Evolutionary conservation across 352 stramenopile genomes (phyloP).

Genomic region (Pythium phragmitis): DNA sequence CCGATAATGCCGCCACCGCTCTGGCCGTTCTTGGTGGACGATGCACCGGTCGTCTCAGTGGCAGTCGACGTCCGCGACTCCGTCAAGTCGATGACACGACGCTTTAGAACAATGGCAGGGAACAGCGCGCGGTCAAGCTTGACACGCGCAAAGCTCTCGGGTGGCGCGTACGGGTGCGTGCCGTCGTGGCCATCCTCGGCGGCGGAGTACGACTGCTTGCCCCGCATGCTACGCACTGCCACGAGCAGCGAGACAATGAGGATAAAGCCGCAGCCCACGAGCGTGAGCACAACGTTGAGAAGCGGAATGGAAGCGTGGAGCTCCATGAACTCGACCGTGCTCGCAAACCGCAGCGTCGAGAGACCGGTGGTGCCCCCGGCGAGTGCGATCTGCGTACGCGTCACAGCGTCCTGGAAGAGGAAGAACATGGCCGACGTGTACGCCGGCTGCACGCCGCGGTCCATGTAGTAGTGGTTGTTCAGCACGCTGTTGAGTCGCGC

Average conservation of each 20-base stretch:
- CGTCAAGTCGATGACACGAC: slow-evolving; percentile 14
- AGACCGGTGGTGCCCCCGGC: background rate
- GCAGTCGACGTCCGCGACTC: slow-evolving; percentile 2
- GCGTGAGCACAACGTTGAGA: slow-evolving; percentile 19
- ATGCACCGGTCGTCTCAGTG: slow-evolving; percentile 1
- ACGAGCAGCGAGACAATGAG: slow-evolving; percentile 7
- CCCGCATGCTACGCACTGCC: slow-evolving; percentile 7
- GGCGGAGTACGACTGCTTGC: slow-evolving; percentile 4
- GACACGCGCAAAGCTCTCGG: slow-evolving; percentile 18
- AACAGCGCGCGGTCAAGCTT: slow-evolving; percentile 18
- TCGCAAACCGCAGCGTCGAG: slow-evolving; percentile 18
- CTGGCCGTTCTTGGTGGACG: slow-evolving; percentile 1
- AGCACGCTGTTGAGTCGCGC: slow-evolving; percentile 28
- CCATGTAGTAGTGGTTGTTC: slow-evolving; percentile 48
- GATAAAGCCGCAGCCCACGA: slow-evolving; percentile 19
- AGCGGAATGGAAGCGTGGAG: slow-evolving; percentile 17
- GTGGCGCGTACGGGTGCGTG: slow-evolving; percentile 4
- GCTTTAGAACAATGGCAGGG: slow-evolving; percentile 16
- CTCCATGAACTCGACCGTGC: slow-evolving; percentile 13
- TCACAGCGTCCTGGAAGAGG: slow-evolving; percentile 51
- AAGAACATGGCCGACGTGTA: slow-evolving; percentile 56
- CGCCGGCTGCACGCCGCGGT: slow-evolving; percentile 41
- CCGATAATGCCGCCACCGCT: slow-evolving; percentile 2
- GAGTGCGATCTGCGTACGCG: slow-evolving; percentile 7
- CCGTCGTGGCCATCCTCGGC: background rate